A percentile compares a stretch with the other conserved stretches of the same genome.
Evolutionary conservation across 352 stramenopile species (phyloP).

Genomic region (Phytophthora crassamura): DNA sequence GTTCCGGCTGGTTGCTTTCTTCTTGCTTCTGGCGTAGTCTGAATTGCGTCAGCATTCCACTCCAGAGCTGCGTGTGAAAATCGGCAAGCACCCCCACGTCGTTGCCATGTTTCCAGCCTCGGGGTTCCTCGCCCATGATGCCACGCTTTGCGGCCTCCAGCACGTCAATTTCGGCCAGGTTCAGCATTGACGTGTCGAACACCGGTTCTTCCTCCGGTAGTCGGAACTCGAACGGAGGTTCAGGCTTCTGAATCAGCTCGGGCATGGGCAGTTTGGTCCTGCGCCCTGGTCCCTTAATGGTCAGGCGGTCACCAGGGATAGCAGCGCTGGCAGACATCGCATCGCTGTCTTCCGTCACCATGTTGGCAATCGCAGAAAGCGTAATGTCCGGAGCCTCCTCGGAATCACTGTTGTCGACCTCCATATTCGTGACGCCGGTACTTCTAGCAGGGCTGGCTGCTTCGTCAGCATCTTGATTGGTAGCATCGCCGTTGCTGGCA

Average conservation of each 20-base stretch:
- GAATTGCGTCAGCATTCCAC: conserved; percentile 77
- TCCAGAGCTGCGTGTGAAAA: conserved; percentile 74
- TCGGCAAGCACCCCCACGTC: conserved; percentile 82
- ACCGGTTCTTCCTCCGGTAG: conserved; percentile 70
- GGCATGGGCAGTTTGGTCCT: conserved; percentile 36
- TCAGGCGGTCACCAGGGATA: conserved; percentile 50
- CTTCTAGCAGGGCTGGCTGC: conserved; percentile 27
- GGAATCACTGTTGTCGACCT: conserved; percentile 83
- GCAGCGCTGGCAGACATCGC: conserved; percentile 61
- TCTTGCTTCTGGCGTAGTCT: conserved; percentile 56
- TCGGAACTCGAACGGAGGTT: conserved; percentile 63
- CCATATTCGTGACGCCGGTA: conserved; percentile 67
- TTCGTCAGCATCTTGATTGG: conserved; percentile 38
- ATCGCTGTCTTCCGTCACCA: conserved; percentile 85
- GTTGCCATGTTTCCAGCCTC: conserved; percentile 73
- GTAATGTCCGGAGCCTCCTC: conserved; percentile 82
- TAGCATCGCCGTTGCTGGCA: conserved; percentile 23
- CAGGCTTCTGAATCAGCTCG: conserved; percentile 38
- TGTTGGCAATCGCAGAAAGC: conserved; percentile 85
- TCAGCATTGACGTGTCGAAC: conserved; percentile 71
- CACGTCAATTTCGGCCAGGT: conserved; percentile 50
- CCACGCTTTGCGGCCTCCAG: conserved; percentile 75
- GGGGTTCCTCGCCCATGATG: conserved; percentile 67
- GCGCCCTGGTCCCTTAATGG: conserved; percentile 48
- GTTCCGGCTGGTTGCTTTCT: conserved; percentile 54